Evolutionary conservation across 345 rosid species (phyloP), one percentile per base, ranked within the genome.

Genomic region (Hevea brasiliensis): DNA sequence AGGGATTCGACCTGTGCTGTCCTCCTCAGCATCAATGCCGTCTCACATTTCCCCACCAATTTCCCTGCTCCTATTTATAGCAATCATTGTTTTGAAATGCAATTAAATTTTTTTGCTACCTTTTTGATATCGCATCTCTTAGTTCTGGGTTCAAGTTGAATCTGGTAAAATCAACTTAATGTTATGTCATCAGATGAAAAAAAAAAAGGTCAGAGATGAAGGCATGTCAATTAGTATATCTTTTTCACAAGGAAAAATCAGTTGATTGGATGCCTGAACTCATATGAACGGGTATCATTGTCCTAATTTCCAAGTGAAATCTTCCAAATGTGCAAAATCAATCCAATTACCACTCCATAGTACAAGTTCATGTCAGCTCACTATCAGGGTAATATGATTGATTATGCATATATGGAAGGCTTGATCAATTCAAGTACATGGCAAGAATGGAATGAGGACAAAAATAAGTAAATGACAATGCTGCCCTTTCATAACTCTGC

Each of bases 1-100:
- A 41, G 70, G 82, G 40, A 70, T 81, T 66, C 83, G 86, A 45
- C 86, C 87, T 1, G 81, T 78, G 41, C 29, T 84, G 21, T 79
- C 68, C 63, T 83, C 88, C 2, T 76, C 82, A 3, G 54, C 76
- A 18, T 74, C 85, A 6, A 55, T 51, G 18, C 65, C 71, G 8
- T 74, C 84, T 24, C 45, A 10, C 45, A 51, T 56, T 74, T 3
- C 71, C 35, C 67, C 67, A 10, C 69, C 78, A 27, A 64, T 58
- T 23, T 51, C 9, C 59, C 61, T 78, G 21, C 73, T 65, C 17
- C 18, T 76, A 32, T 58, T 73, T 44, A 32, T 69, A 40, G 83
- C 74, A 61, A 50, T 57, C 50, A 24, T 69, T 47, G 40, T 59
- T 50, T 35, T 71, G 41, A 70, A 56, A 50, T 70, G 40, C 69